Evolutionary conservation across 2,329 filamentous ascomycete genomes (phyloP).

Genomic region (Myrmaecium sp.): DNA sequence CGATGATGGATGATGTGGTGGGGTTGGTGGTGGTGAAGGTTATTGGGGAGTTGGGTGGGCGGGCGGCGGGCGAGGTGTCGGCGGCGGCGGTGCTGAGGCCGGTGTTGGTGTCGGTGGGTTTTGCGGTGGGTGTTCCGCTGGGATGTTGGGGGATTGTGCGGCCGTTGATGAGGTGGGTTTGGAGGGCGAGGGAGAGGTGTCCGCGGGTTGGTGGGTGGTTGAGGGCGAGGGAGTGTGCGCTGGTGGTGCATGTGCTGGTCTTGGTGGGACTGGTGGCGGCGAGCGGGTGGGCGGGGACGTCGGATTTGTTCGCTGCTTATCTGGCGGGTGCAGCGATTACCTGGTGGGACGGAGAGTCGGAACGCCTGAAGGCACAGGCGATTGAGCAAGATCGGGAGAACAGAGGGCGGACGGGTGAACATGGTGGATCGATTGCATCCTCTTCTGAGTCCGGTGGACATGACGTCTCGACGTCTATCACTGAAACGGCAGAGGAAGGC

Average conservation of each 20-base stretch:
- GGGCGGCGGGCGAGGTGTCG: slow-evolving; percentile 14
- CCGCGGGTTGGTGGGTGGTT: too few relatives aligned
- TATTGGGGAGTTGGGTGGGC: slow-evolving; percentile 45
- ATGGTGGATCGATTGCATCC: too few relatives aligned
- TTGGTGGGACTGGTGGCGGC: slow-evolving; percentile 33
- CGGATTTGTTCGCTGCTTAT: slow-evolving; percentile 45
- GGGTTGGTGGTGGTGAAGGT: slow-evolving; percentile 64
- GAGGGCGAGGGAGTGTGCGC: slow-evolving; percentile 19
- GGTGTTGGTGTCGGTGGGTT: slow-evolving; percentile 35
- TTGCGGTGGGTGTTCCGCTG: slow-evolving; percentile 32
- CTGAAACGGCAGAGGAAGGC: too few relatives aligned
- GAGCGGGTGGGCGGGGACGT: slow-evolving; percentile 44
- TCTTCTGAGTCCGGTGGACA: too few relatives aligned
- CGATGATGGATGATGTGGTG: slow-evolving; percentile 69
- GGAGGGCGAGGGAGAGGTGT: too few relatives aligned
- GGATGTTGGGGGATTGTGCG: slow-evolving; percentile 28
- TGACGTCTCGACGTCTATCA: too few relatives aligned
- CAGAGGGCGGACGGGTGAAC: too few relatives aligned
- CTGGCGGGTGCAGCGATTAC: slow-evolving; percentile 38
- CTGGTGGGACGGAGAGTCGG: slow-evolving; percentile 38
- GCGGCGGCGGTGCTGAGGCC: slow-evolving; percentile 31
- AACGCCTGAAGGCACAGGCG: slow-evolving; percentile 9
- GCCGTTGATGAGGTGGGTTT: too few relatives aligned
- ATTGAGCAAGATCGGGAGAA: background rate
- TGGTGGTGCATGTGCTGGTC: slow-evolving; percentile 31